Base-by-base conservation (phyloP, 2,329 filamentous ascomycete genomes). In the Stemphylium lycopersici region DNA sequence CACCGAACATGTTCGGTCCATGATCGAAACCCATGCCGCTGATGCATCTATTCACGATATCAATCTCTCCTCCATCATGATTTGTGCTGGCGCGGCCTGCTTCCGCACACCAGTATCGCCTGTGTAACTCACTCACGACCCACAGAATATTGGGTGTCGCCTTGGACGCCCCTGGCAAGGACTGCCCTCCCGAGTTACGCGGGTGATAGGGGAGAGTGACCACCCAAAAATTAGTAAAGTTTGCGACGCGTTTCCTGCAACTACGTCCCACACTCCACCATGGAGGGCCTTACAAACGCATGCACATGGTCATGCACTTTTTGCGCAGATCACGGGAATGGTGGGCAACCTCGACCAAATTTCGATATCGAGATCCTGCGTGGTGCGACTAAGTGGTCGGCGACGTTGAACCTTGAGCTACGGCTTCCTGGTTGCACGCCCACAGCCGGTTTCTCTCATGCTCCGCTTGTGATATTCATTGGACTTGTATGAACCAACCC, bases 321-420 rank as follows among this genome's bases (percentile, higher is more conserved):
- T 61, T 42, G 36, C 41, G 52, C 58, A 60, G 68, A 66, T 68
- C 66, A 71, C 62, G 65, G 66, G 55, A 67, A 68, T 62, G 59
- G 59, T 56, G 50, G 56, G 51, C 49, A 45, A 57, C 50, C 44
- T 61, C 24, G 41, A 57, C 42, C 53, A 57, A 56, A 58, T 56
- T 53, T 52, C 50, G 48, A 22, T 48, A 43, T 52, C 52, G 41
- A 52, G 36, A 33, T 54, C 45, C 34, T 43, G 52, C 41, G 62
- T 45, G 24, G 67, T 71, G 53, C 60, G 54, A 69, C 68, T 50
- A 45, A 48, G 41, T 48, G 58, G 66, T 68, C 69, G 68, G 61
- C 71, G 67, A 72, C 49, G 58, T 63, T 55, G 48, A 58, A 42
- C 52, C 60, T 49, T 24, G 52, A 65, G 60, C 57, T 56, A 65